Conservation (phyloP, 768 basidiomycete genomes). For the Podaxis rugospora region DNA sequence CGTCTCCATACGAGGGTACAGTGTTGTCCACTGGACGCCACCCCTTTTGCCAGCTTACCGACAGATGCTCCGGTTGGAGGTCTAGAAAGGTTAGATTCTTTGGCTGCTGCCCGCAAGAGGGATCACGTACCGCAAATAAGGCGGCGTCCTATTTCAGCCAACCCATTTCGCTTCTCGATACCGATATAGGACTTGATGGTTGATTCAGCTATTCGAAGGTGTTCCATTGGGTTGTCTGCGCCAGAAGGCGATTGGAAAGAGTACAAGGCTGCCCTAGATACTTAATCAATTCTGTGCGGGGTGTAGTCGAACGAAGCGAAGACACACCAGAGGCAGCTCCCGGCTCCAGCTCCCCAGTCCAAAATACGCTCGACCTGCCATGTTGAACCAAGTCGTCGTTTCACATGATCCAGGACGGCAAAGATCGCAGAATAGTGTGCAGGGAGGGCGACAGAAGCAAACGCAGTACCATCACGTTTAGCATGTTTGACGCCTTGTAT, state of each 20-base stretch:
- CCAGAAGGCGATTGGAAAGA: conserved; percentile 48
- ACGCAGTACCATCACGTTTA: conserved; percentile 76
- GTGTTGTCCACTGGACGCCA: conserved; percentile 46
- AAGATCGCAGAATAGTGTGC: conserved; percentile 79
- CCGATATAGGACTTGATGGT: conserved; percentile 62
- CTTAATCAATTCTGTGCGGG: conserved; percentile 12
- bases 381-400: conserved; percentile 55
- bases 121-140: conserved; percentile 48
- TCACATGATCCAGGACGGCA: conserved; percentile 67
- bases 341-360: conserved; percentile 84
- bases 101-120: not conserved
- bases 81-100: not conserved
- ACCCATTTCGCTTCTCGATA: conserved; percentile 73
- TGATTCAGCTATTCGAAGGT: conserved; percentile 40
- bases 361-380: conserved; percentile 60
- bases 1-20: conserved; percentile 35
- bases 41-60: conserved; percentile 50
- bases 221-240: conserved; percentile 21
- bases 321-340: conserved; percentile 77
- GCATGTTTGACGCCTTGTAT: conserved; percentile 55
- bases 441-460: conserved; percentile 81
- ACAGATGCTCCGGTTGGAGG: conserved; percentile 31
- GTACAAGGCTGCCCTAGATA: conserved; percentile 58
- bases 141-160: conserved; percentile 62
- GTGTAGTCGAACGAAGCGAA: not conserved